Base-by-base conservation (phyloP, 2,329 filamentous ascomycete species). In the Ceratocystis destructans region DNA sequence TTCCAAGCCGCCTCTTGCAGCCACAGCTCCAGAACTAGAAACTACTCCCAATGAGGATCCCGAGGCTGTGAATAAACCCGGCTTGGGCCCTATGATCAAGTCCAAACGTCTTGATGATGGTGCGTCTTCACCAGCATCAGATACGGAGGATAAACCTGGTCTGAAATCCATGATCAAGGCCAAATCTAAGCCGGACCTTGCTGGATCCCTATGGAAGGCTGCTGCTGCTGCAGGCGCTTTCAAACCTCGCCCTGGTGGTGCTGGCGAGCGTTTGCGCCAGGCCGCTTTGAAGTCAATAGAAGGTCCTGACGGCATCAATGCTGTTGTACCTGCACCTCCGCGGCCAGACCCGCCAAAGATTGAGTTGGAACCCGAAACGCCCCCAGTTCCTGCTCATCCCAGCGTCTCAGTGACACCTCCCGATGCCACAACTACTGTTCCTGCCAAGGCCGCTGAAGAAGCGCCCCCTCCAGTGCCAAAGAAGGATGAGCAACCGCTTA, bases 121-220 rank as follows among this genome's bases (percentile, higher is more conserved):
- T 17, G 37, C 59, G n/a, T 17, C 48, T 6, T 33, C 37, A 6
- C 68, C 64, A 3, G 33, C 67, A 20, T 68, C 68, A 3, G 71
- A 73, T 17, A 64, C 70, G 1, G 78, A 80, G 64, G 79, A 81
- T 1, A 77, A 89, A n/a, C 90, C 90, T 20, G 91, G 90, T 0
- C 80, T 96, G 5, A 90, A 90, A 0, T 90, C 91, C 1, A 96
- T 96, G 92, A 87, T 96, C 71, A 93, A 90, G 75, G 84, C 87
- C 69, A 90, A 89, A 73, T 87, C 85, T 1, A 85, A 82, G 69
- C 82, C 80, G n/a, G 87, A 94, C 66, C 80, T 94, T 71, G 89
- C 89, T 22, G 87, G 83, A 45, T 82, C 83, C 5, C 83, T 96
- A 69, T 88, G 89, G 76, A 95, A 90, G 75, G 90, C 90, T 28